Conservation (phyloP, 257 asterid genomes). For the Forsythia suspensa region DNA sequence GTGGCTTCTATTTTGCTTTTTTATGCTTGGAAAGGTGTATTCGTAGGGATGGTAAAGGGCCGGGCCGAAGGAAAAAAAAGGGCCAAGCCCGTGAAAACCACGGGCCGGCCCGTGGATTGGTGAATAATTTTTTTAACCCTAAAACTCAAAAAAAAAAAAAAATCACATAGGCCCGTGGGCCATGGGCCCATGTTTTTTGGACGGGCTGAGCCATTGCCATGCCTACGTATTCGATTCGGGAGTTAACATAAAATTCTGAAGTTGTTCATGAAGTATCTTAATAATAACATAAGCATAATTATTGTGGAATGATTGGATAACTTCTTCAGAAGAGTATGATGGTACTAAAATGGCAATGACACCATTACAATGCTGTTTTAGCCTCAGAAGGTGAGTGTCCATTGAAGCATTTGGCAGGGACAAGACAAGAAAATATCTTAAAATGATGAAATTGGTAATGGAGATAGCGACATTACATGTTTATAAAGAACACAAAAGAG, state of each 20-base stretch:
- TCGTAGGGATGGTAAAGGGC: not conserved
- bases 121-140: no score
- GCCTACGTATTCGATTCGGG: not conserved
- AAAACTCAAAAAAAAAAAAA: no score
- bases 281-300: not conserved
- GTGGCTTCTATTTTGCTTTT: slow-evolving; percentile 8
- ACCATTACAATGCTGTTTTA: not conserved
- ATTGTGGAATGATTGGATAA: slow-evolving; percentile 2
- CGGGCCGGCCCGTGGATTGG: no score
- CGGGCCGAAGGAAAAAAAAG: no score
- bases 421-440: not conserved
- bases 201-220: no score
- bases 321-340: slow-evolving; percentile 9
- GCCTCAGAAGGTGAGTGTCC: not conserved
- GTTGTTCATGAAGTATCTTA: slow-evolving; percentile 13
- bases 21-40: not conserved
- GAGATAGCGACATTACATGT: not conserved
- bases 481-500: not conserved
- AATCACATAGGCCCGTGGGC: no score
- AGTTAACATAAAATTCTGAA: slow-evolving; percentile 8
- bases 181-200: no score
- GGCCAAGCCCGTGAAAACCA: no score
- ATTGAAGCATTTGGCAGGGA: not conserved
- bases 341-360: not conserved
- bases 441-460: not conserved